These are phyloP conservation scores for Agapanthus africanus DNA, from an alignment of 106 monocot species.

Conservation along the genomic window DNA sequence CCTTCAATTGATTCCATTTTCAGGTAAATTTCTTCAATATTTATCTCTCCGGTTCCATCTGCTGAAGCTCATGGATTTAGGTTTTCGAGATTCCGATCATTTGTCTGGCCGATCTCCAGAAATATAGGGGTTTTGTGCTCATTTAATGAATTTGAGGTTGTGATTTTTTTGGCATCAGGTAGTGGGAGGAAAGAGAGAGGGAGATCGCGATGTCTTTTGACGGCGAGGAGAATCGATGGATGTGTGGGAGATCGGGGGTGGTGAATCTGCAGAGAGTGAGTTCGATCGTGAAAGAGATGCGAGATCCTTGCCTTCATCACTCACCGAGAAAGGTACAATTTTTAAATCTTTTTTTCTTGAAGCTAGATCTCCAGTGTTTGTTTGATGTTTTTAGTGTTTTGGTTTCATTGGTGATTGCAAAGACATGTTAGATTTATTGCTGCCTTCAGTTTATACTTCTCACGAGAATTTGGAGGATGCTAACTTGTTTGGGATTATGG, in stretches of 20 bases:
- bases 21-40: background rate
- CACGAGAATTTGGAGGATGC: too few relatives aligned
- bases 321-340: constrained; percentile 51
- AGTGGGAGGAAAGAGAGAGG: background rate
- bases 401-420: too few relatives aligned
- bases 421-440: too few relatives aligned
- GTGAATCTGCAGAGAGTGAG: constrained; percentile 61
- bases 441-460: too few relatives aligned
- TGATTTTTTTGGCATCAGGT: background rate
- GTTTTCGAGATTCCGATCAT: background rate
- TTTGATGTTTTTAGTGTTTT: background rate
- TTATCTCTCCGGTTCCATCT: background rate
- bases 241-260: constrained; percentile 46
- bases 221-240: constrained; percentile 64
- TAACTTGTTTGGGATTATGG: too few relatives aligned
- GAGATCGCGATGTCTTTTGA: constrained; percentile 34
- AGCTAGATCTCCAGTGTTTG: background rate
- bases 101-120: background rate
- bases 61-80: background rate
- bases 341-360: background rate
- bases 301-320: constrained; percentile 67
- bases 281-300: constrained; percentile 62
- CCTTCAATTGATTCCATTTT: background rate
- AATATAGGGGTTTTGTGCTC: background rate
- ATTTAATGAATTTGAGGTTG: background rate